These are phyloP conservation scores for Cordyceps farinosa DNA, from an alignment of 2,329 filamentous ascomycete genomes.

Conservation along the genomic window DNA sequence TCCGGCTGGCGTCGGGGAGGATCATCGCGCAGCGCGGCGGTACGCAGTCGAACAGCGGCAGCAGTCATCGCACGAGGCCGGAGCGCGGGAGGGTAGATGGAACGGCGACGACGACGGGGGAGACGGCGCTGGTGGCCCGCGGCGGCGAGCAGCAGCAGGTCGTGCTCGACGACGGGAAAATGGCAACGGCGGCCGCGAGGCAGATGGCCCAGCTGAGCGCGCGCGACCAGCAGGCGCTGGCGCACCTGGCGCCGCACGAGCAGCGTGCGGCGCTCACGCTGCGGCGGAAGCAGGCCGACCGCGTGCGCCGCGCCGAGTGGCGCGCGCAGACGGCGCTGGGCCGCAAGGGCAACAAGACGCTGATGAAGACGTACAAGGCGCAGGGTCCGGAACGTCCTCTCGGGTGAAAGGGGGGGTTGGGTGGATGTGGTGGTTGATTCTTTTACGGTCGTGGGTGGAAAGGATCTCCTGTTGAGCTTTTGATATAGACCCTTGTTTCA, in stretches of 20 bases:
- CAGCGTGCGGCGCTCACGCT: slow-evolving; percentile 9
- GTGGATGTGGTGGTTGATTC: background rate
- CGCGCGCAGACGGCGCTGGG: background rate
- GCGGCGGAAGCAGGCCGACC: slow-evolving; percentile 5
- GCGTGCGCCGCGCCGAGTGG: slow-evolving; percentile 4
- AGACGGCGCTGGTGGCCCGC: background rate
- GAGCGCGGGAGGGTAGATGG: background rate
- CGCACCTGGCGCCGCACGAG: slow-evolving; percentile 12
- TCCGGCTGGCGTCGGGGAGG: slow-evolving; percentile 9
- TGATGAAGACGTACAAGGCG: slow-evolving; percentile 10
- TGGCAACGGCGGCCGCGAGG: background rate
- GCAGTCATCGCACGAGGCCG: background rate
- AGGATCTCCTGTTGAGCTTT: background rate
- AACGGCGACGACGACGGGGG: no score
- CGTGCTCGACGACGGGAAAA: background rate
- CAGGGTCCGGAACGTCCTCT: background rate
- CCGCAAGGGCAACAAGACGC: slow-evolving; percentile 16
- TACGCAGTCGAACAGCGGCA: background rate
- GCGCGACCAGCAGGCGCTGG: slow-evolving; percentile 13
- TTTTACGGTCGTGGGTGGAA: no score
- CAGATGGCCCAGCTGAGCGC: slow-evolving; percentile 15
- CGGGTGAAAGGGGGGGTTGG: background rate
- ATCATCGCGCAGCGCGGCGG: slow-evolving; percentile 12
- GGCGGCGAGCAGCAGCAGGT: background rate
- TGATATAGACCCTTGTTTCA: background rate